Conservation (phyloP, 305 asterid genomes). For the Fraxinus angustifolia region DNA sequence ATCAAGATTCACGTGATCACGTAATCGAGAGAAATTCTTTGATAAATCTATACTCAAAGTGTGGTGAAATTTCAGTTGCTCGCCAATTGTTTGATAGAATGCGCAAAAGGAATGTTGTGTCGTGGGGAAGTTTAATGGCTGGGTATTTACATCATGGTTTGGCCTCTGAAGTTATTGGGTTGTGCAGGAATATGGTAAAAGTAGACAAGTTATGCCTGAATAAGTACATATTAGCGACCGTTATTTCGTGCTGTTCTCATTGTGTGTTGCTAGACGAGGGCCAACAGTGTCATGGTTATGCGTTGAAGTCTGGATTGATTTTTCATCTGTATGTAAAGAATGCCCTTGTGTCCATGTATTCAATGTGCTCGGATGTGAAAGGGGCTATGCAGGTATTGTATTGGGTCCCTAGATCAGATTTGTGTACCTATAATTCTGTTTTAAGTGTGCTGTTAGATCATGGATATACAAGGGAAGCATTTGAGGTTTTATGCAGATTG, state of each 20-base stretch:
- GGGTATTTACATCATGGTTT: constrained; percentile 53
- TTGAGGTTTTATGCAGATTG: constrained; percentile 40
- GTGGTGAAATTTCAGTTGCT: constrained; percentile 47
- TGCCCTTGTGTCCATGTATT: constrained; percentile 57
- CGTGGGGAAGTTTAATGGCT: constrained; percentile 77
- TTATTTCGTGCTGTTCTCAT: constrained; percentile 59
- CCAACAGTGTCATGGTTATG: constrained; percentile 67
- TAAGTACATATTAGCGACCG: constrained; percentile 53
- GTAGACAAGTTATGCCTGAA: constrained; percentile 45
- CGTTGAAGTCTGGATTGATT: constrained; percentile 58
- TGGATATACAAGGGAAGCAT: constrained; percentile 41
- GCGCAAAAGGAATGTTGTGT: constrained; percentile 58
- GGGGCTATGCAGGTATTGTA: constrained; percentile 50
- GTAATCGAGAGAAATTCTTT: constrained; percentile 56
- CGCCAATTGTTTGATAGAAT: constrained; percentile 65
- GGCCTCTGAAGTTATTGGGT: constrained; percentile 38
- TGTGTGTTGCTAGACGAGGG: constrained; percentile 57
- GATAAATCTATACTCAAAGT: constrained; percentile 53
- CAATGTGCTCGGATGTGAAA: constrained; percentile 35
- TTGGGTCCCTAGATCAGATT: constrained; percentile 47
- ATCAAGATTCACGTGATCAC: constrained; percentile 37
- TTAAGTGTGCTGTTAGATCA: constrained; percentile 17
- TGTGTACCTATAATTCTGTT: constrained; percentile 55
- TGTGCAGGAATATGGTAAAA: constrained; percentile 46
- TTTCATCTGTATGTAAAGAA: constrained; percentile 56